Percentiles rank a stretch among this genome's conserved stretches.
These are phyloP conservation scores for Candida peoriensis DNA, from an alignment of 805 yeast species.

Conservation along the genomic window DNA sequence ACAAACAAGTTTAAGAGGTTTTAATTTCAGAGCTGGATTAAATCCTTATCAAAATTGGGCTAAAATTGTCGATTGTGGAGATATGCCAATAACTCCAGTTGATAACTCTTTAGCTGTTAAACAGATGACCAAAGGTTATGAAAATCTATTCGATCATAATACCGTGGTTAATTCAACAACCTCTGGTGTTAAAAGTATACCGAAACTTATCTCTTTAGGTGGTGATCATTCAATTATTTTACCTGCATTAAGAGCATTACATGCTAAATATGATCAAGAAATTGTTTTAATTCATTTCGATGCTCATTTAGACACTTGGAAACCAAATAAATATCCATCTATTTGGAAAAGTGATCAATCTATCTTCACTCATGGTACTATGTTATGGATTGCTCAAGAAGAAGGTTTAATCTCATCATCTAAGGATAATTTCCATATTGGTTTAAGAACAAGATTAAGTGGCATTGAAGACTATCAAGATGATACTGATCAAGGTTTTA, in stretches of 20 bases:
- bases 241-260: constrained; percentile 65
- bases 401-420: constrained; percentile 53
- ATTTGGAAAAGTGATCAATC: constrained; percentile 50
- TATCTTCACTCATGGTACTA: constrained; percentile 76
- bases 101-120: constrained; percentile 59
- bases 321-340: constrained; percentile 65
- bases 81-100: constrained; percentile 63
- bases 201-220: constrained; percentile 67
- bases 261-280: constrained; percentile 52
- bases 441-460: constrained; percentile 66
- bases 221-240: constrained; percentile 79
- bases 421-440: constrained; percentile 69
- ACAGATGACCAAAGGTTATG: constrained; percentile 56
- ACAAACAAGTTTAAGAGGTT: constrained; percentile 65
- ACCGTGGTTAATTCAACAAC: constrained; percentile 7
- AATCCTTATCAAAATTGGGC: constrained; percentile 57
- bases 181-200: constrained; percentile 30
- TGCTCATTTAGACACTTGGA: constrained; percentile 82
- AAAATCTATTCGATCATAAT: constrained; percentile 41
- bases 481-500: constrained; percentile 65
- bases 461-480: constrained; percentile 62
- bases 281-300: constrained; percentile 76
- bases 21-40: constrained; percentile 58
- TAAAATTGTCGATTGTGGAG: constrained; percentile 59
- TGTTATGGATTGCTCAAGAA: constrained; percentile 66